Conservation (phyloP, 192 early-diverging fungal genomes). For the Coemansia sp. region DNA sequence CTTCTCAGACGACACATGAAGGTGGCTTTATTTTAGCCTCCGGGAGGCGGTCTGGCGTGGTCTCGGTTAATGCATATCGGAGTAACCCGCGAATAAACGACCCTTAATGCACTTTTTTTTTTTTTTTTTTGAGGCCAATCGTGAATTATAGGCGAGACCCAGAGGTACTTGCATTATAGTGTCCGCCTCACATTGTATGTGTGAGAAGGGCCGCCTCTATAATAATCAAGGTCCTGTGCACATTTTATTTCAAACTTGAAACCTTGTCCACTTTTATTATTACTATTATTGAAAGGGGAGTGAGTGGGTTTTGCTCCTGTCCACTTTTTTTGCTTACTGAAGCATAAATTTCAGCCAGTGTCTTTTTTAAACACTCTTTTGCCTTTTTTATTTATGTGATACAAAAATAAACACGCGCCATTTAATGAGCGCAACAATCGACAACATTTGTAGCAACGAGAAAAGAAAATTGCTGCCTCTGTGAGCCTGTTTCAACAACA, state of each 20-base stretch:
- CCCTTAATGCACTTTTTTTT: background rate
- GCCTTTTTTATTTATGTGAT: background rate
- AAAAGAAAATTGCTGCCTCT: background rate
- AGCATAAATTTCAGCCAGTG: background rate
- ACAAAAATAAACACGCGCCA: background rate
- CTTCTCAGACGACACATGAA: background rate
- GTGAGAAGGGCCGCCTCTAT: background rate
- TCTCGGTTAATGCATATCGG: constrained; percentile 3
- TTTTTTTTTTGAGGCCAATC: too few relatives aligned
- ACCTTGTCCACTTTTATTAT: background rate
- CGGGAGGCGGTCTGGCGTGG: background rate
- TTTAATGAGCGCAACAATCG: too few relatives aligned
- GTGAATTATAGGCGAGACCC: too few relatives aligned
- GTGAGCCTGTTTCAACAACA: background rate
- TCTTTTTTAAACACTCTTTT: background rate
- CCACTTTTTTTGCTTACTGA: too few relatives aligned
- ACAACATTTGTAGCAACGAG: background rate
- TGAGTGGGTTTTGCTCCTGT: too few relatives aligned
- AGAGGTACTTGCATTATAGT: background rate
- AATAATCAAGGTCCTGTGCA: background rate
- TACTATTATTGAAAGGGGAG: background rate
- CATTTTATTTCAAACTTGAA: background rate
- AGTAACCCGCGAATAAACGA: background rate
- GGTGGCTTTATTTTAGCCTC: constrained; percentile 10
- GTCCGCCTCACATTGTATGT: background rate